Evolutionary conservation across 371 early-diverging fungal genomes (phyloP).

Genomic region (Capillidium heterosporum): DNA sequence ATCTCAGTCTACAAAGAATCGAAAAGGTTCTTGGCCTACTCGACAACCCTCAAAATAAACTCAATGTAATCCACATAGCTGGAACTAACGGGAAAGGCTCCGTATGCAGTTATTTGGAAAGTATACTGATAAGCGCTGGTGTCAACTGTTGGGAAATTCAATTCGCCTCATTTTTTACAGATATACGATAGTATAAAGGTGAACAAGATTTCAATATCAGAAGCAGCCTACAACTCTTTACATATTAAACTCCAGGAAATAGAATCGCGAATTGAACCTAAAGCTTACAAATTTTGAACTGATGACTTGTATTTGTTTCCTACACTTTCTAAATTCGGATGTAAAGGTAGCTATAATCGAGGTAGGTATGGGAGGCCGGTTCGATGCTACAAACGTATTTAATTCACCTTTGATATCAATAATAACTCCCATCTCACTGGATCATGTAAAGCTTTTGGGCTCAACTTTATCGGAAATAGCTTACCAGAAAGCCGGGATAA

Average conservation of each 20-base stretch:
- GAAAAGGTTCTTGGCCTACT: not conserved
- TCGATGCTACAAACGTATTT: constrained; percentile 69
- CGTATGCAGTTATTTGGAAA: constrained; percentile 44
- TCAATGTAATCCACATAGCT: constrained; percentile 48
- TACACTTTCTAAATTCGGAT: constrained; percentile 13
- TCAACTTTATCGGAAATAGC: constrained; percentile 64
- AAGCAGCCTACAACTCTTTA: constrained; percentile 54
- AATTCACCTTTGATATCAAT: constrained; percentile 43
- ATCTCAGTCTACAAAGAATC: too few species aligned
- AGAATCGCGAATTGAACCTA: constrained; percentile 13
- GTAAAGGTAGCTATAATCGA: constrained; percentile 67
- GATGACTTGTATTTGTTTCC: constrained; percentile 55
- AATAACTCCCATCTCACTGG: constrained; percentile 61
- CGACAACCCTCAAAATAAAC: constrained; percentile 10
- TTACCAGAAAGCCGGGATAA: constrained; percentile 85
- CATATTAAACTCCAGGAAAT: constrained; percentile 12
- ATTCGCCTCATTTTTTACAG: constrained; percentile 79
- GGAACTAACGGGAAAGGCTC: constrained; percentile 85
- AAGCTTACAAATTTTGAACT: constrained; percentile 75
- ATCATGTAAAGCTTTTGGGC: constrained; percentile 56
- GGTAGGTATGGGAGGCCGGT: constrained; percentile 68
- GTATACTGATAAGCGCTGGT: constrained; percentile 13
- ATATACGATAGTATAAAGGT: constrained; percentile 83
- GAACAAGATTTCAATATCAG: constrained; percentile 55
- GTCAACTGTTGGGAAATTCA: constrained; percentile 57